Evolutionary conservation across 2,329 filamentous ascomycete species (phyloP).

Genomic region (Colletotrichum simmondsii): DNA sequence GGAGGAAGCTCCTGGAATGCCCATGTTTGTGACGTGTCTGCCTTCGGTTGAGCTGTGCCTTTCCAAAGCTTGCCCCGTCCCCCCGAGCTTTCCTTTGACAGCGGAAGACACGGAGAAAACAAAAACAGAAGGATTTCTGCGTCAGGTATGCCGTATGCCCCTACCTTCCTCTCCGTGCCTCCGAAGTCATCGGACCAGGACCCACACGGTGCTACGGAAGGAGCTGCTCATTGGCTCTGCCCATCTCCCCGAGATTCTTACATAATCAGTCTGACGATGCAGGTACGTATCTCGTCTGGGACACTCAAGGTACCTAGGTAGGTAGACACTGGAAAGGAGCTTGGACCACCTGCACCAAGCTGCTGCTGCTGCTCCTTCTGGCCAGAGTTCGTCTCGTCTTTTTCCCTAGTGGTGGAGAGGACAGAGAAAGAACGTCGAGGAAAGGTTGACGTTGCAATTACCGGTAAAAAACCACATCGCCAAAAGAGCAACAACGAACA

Average conservation of each 20-base stretch:
- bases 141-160: conserved; percentile 6
- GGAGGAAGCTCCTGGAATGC: neutral
- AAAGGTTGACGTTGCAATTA: conserved; percentile 6
- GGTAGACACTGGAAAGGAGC: neutral
- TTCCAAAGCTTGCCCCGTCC: neutral
- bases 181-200: neutral
- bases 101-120: neutral
- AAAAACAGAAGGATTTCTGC: neutral
- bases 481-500: neutral
- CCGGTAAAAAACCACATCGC: neutral
- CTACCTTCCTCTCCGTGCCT: neutral
- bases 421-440: no score
- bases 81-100: conserved; percentile 2
- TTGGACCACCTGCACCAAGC: neutral
- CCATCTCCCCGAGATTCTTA: no score
- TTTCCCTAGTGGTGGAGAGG: neutral
- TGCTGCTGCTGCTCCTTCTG: neutral
- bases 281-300: no score
- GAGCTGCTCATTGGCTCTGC: neutral
- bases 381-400: neutral
- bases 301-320: no score
- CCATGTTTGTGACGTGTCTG: conserved; percentile 4
- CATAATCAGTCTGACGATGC: no score
- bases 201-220: neutral
- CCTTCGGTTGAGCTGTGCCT: neutral